Base-by-base conservation (phyloP, 2,329 filamentous ascomycete genomes). In the Trichophyton benhamiae region DNA sequence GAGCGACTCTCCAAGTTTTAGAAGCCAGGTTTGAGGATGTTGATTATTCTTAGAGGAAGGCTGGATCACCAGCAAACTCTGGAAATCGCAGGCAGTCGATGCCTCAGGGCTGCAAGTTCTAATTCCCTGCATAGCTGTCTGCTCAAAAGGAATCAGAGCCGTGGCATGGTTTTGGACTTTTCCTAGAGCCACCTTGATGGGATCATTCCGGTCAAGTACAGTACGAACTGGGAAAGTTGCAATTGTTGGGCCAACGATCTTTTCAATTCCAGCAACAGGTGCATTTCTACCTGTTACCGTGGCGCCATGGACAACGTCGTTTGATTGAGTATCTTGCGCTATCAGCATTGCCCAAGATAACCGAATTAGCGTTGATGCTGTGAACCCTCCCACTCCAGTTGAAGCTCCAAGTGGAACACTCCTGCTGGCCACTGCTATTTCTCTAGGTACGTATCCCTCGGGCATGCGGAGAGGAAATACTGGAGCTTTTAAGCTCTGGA, bases 151-250 rank as follows among this genome's bases (percentile, higher is more conserved):
- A n/a, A 44, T 44, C 15, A 44, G n/a, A 7, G 41, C n/a, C n/a
- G 41, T n/a, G 6, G 41, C 41, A 44, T 44, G 41, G n/a, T 17
- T 20, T 17, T 44, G 41, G n/a, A 44, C 15, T 4, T 44, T 0
- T 82, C 79, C 76, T 2, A 86, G 72, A 62, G 79, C 84, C 42
- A 81, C 76, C 0, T 71, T 68, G 1, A 74, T 69, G 30, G 69
- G 70, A 52, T 72, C 66, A 60, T 67, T 44, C 11, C 68, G 64
- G 59, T 74, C 61, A 7, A 76, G 63, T 1, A 63, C 66, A 1
- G 77, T 69, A 9, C 74, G 73, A 9, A 77, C 67, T 0, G 76
- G 76, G 7, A 76, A 68, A 0, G 76, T 77, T 3, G 75, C 74
- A 60, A 77, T 76, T 68, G 75, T 76, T 4, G 76, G 76, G 0